Base-by-base conservation (phyloP, 345 rosid genomes). In the Angophora floribunda region DNA sequence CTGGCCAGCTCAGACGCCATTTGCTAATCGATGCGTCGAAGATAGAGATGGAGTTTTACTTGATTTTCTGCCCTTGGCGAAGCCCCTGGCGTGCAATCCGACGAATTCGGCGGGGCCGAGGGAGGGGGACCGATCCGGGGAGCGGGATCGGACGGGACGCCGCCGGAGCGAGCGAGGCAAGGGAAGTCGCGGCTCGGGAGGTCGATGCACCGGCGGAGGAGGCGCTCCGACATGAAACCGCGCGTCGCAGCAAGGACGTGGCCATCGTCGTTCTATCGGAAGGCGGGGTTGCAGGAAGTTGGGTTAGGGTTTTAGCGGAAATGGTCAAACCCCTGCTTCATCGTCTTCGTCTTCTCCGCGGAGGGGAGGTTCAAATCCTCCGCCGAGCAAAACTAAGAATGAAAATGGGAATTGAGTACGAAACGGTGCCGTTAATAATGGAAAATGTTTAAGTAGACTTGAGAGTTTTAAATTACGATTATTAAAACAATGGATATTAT, bases 11-110 rank as follows among this genome's bases (percentile, higher is more conserved):
- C 82, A 36, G 82, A 36, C 19, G 14, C 49, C 82, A 75, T 75
- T 70, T 36, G 24, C 82, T 5, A 17, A 21, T 4, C 63, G 24
- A 57, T 5, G 2, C 6, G 41, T 36, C 41, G 41, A 36, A 36
- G 41, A 36, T 2, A 36, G 41, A 36, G 41, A 36, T 36, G 41
- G 41, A 36, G 41, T 36, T 36, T 22, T 93, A 96, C 99, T 96
- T 87, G 98, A 94, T 90, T 90, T 95, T 91, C 92, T 95, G 79
- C 92, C 97, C 90, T 95, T 95, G 45, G 99, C 99, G 85, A 95
- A 97, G 7, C 97, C 97, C 78, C 99, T 94, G 85, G 93, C 91
- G 92, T 65, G 89, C 80, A 89, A 92, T 78, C 89, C 88, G 89
- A 92, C 87, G 88, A 91, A 93, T 86, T 87, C 91, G 85, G 90